Evolutionary conservation across 805 yeast genomes (phyloP).

Genomic region (Suhomyces sp.): DNA sequence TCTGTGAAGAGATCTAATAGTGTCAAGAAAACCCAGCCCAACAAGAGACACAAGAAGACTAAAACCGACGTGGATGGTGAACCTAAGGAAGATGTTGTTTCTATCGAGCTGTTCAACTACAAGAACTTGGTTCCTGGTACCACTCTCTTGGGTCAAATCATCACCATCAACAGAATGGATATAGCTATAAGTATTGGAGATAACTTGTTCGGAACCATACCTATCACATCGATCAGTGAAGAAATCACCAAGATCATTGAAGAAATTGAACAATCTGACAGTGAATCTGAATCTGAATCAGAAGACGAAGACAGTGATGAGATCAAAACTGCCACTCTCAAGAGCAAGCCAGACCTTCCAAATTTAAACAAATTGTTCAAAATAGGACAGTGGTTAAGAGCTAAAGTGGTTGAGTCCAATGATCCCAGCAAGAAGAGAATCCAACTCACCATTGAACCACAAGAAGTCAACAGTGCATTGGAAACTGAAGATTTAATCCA

Average conservation of each 20-base stretch:
- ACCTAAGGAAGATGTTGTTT: slow-evolving; percentile 34
- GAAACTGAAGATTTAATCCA: slow-evolving; percentile 60
- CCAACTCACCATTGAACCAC: slow-evolving; percentile 72
- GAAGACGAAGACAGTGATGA: slow-evolving; percentile 35
- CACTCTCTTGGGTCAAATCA: slow-evolving; percentile 71
- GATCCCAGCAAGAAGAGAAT: slow-evolving; percentile 57
- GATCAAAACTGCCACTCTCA: slow-evolving; percentile 19
- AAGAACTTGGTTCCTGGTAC: slow-evolving; percentile 69
- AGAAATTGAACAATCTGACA: slow-evolving; percentile 41
- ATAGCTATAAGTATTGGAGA: slow-evolving; percentile 74
- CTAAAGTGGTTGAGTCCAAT: slow-evolving; percentile 58
- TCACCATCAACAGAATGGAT: slow-evolving; percentile 58
- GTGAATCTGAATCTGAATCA: slow-evolving; percentile 41
- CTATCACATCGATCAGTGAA: slow-evolving; percentile 68
- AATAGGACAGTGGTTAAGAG: slow-evolving; percentile 85
- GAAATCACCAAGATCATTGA: slow-evolving; percentile 58
- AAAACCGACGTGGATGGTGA: slow-evolving; percentile 12
- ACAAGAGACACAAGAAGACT: slow-evolving; percentile 21
- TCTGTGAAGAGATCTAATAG: slow-evolving; percentile 27
- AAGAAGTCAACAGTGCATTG: slow-evolving; percentile 58
- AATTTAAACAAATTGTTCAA: slow-evolving; percentile 51
- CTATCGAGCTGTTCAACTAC: slow-evolving; percentile 61
- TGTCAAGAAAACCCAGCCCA: slow-evolving; percentile 24
- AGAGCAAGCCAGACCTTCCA: slow-evolving; percentile 48
- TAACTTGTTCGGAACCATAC: slow-evolving; percentile 73